Conservation (phyloP, 768 basidiomycete genomes). For the Antrodiella citrinella region DNA sequence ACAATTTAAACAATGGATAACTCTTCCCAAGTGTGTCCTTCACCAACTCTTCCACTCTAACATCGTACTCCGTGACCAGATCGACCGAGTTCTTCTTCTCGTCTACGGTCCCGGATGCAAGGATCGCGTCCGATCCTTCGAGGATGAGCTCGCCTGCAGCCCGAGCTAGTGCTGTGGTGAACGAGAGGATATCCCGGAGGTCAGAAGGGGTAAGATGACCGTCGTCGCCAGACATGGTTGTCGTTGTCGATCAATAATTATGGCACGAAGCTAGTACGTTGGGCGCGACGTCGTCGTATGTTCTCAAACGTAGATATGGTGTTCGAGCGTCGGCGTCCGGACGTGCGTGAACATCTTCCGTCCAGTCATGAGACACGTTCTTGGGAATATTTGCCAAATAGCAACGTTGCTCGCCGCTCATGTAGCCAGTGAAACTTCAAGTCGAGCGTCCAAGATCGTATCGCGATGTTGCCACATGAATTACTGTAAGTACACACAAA, state of each 20-base stretch:
- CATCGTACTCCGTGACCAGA: slow-evolving; percentile 92
- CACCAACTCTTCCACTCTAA: slow-evolving; percentile 82
- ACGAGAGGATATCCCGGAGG: slow-evolving; percentile 55
- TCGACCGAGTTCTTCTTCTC: slow-evolving; percentile 95
- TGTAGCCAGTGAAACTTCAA: too few relatives aligned
- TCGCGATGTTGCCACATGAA: not conserved
- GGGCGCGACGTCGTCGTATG: too few relatives aligned
- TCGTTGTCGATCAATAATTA: slow-evolving; percentile 2
- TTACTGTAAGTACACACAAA: not conserved
- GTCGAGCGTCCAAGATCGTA: not conserved
- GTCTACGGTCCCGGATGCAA: slow-evolving; percentile 42
- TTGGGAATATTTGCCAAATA: too few relatives aligned
- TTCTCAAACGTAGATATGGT: too few relatives aligned
- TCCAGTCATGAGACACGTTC: too few relatives aligned
- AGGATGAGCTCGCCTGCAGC: slow-evolving; percentile 71
- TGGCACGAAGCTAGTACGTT: too few relatives aligned
- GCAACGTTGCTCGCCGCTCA: too few relatives aligned
- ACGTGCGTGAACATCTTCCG: too few relatives aligned
- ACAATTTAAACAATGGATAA: slow-evolving; percentile 83
- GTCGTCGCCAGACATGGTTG: slow-evolving; percentile 20
- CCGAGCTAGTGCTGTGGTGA: slow-evolving; percentile 63
- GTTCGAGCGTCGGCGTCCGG: too few relatives aligned
- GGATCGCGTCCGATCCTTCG: slow-evolving; percentile 70
- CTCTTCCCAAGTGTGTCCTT: slow-evolving; percentile 51
- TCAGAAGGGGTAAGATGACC: slow-evolving; percentile 29